Evolutionary conservation across 768 basidiomycete species (phyloP).

Genomic region (Lactifluus volemus): DNA sequence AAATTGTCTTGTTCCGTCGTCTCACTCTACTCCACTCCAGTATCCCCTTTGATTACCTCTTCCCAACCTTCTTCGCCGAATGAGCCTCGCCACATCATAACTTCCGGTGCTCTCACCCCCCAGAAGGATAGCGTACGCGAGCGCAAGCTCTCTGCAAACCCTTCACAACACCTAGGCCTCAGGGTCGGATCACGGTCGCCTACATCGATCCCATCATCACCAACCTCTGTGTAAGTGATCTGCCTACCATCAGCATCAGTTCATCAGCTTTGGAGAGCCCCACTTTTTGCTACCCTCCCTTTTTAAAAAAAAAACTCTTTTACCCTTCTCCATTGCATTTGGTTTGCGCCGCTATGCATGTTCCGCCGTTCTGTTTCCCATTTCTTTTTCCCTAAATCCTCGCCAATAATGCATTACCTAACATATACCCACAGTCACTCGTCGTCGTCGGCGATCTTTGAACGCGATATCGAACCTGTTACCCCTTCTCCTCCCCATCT

Average conservation of each 20-base stretch:
- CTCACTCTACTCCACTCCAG: constrained; percentile 6
- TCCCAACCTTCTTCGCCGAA: constrained; percentile 22
- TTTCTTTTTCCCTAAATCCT: neutral
- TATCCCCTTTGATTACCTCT: constrained; percentile 8
- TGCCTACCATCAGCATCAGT: constrained; percentile 9
- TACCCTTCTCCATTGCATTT: neutral
- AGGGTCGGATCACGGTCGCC: constrained; percentile 58
- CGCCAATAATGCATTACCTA: constrained; percentile 3
- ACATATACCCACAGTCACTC: constrained; percentile 39
- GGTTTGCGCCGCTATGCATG: neutral
- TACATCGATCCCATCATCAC: constrained; percentile 69
- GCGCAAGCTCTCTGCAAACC: constrained; percentile 34
- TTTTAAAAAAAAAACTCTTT: neutral
- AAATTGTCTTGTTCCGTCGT: too few relatives aligned
- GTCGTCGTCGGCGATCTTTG: constrained; percentile 84
- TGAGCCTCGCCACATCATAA: constrained; percentile 51
- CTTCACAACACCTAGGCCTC: constrained; percentile 41
- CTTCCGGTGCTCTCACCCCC: constrained; percentile 35
- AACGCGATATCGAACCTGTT: constrained; percentile 79
- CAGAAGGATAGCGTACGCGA: constrained; percentile 29
- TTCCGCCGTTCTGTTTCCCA: neutral
- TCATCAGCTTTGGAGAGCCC: neutral
- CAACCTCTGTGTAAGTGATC: constrained; percentile 60
- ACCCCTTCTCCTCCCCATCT: constrained; percentile 32
- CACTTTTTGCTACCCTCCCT: neutral